Percentiles rank a stretch among this genome's conserved stretches.
Evolutionary conservation across 1,284 basidiomycete genomes (phyloP).

Genomic region (Agroathelia rolfsii): DNA sequence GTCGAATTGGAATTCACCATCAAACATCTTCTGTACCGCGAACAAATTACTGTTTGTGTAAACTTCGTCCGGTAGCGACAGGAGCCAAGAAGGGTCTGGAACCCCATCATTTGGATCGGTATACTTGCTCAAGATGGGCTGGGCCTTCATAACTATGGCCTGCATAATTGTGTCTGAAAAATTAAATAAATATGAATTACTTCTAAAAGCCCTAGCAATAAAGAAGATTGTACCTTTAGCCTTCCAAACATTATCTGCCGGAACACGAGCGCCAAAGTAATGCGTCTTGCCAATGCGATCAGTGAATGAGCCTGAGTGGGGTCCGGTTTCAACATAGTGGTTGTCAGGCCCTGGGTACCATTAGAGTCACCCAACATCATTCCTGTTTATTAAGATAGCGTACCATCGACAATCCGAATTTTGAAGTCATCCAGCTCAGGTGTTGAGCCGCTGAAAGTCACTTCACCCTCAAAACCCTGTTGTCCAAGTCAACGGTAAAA

Average conservation of each 20-base stretch:
- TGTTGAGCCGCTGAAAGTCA: constrained; percentile 63
- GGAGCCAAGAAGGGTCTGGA: constrained; percentile 73
- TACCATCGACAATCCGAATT: constrained; percentile 75
- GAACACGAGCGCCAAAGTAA: constrained; percentile 55
- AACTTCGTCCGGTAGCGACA: constrained; percentile 69
- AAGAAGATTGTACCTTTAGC: constrained; percentile 53
- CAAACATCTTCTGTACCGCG: constrained; percentile 79
- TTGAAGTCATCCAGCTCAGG: constrained; percentile 76
- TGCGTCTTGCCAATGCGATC: constrained; percentile 65
- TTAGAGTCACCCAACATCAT: no score
- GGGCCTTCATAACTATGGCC: constrained; percentile 50
- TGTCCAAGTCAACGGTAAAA: constrained; percentile 8
- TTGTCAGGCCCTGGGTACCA: constrained; percentile 45
- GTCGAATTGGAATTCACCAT: constrained; percentile 81
- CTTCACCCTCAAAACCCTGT: constrained; percentile 63
- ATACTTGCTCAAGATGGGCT: constrained; percentile 45
- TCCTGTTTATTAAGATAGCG: constrained; percentile 10
- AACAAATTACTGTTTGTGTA: constrained; percentile 70
- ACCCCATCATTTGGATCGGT: constrained; percentile 34
- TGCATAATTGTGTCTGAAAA: constrained; percentile 55
- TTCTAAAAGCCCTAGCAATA: constrained; percentile 2
- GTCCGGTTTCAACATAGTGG: constrained; percentile 37
- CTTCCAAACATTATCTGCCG: constrained; percentile 69
- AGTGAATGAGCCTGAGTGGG: constrained; percentile 50
- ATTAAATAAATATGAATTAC: constrained; percentile 2